These are phyloP conservation scores for Chrysoporthe deuterocubensis DNA, from an alignment of 2,329 filamentous ascomycete genomes.

Conservation along the genomic window DNA sequence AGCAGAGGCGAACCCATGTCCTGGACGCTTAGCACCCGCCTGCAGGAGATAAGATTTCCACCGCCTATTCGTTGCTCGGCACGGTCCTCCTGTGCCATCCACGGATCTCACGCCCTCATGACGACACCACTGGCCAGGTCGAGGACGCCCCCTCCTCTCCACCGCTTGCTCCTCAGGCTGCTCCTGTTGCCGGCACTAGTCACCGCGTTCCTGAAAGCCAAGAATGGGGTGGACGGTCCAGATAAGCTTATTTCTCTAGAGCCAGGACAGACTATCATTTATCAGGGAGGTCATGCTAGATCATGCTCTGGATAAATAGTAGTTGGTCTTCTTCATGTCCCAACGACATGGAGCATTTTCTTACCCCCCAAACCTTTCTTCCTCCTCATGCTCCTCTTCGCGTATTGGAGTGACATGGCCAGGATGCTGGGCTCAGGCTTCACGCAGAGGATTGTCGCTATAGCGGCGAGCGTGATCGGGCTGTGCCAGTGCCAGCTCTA, in stretches of 20 bases:
- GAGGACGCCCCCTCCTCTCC: not conserved
- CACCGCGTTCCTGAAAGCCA: not conserved
- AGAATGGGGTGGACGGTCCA: not conserved
- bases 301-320: not conserved
- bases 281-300: constrained; percentile 6
- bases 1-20: not conserved
- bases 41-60: constrained; percentile 11
- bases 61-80: constrained; percentile 9
- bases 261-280: not conserved
- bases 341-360: constrained; percentile 3
- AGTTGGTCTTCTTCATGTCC: not conserved
- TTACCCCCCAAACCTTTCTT: not conserved
- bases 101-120: constrained; percentile 1
- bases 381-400: not conserved
- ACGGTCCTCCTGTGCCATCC: not conserved
- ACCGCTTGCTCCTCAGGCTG: not conserved
- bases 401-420: not conserved
- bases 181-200: constrained; percentile 9
- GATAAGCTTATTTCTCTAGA: constrained; percentile 5
- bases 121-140: constrained; percentile 10
- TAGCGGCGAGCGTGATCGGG: not conserved
- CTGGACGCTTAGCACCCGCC: not conserved
- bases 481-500: constrained; percentile 9
- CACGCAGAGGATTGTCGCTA: constrained; percentile 3
- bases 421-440: constrained; percentile 12